Conservation (phyloP, 2,329 filamentous ascomycete genomes). For the Ceratocystis destructans region DNA sequence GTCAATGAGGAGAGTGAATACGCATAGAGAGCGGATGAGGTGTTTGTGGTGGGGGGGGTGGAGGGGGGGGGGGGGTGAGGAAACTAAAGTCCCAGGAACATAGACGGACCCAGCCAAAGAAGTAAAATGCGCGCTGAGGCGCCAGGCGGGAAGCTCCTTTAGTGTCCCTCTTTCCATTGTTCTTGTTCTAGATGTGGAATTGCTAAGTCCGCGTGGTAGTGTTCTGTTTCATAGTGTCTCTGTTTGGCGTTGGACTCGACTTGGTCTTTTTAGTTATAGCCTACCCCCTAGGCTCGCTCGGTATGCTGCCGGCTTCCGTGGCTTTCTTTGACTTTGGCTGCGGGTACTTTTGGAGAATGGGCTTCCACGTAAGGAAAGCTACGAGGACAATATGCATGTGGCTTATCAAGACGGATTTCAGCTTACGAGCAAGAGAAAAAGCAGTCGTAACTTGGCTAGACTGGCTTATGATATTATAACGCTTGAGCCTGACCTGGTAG, state of each 20-base stretch:
- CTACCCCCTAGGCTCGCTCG: neutral
- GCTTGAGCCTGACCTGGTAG: neutral
- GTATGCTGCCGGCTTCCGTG: constrained; percentile 1
- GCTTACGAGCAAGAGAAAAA: neutral
- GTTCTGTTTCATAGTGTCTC: neutral
- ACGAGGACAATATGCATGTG: neutral
- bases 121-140: neutral
- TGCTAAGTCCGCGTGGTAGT: neutral
- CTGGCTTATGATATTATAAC: neutral
- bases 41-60: too few species aligned
- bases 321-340: neutral
- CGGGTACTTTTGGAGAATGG: neutral
- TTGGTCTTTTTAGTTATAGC: neutral
- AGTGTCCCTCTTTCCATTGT: neutral
- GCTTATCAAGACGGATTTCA: neutral
- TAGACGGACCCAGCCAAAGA: neutral
- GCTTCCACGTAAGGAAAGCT: neutral
- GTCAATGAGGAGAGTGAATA: too few species aligned
- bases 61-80: too few species aligned
- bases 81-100: neutral
- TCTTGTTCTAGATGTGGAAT: neutral
- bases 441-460: neutral
- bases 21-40: too few species aligned
- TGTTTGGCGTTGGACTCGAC: neutral
- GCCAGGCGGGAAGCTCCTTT: neutral